Percentiles rank a stretch among this genome's conserved stretches.
Conservation (phyloP, 257 asterid genomes). For the Fraxinus americana region DNA sequence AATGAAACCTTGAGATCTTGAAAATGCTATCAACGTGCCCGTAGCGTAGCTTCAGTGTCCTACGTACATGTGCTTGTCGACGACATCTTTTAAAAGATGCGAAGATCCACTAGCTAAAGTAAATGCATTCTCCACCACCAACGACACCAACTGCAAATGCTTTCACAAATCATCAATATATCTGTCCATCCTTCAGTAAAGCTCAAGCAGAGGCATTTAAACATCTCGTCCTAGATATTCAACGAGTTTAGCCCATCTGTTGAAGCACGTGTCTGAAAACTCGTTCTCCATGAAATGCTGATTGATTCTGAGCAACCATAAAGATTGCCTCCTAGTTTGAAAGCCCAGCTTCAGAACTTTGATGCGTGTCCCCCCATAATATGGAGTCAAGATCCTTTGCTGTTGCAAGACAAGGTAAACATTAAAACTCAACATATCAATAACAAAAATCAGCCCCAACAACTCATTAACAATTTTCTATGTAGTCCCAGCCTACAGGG, state of each 20-base stretch:
- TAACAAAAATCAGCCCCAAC: too few relatives aligned
- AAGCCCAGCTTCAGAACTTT: too few relatives aligned
- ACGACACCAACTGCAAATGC: background rate
- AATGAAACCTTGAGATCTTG: conserved; percentile 13
- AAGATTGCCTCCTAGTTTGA: background rate
- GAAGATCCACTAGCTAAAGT: background rate
- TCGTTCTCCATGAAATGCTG: conserved; percentile 9
- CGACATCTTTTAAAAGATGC: background rate
- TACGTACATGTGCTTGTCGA: background rate
- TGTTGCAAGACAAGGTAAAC: conserved; percentile 12
- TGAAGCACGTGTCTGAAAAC: conserved; percentile 12
- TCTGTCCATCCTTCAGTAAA: background rate
- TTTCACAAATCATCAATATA: background rate
- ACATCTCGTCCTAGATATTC: background rate
- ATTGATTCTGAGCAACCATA: background rate
- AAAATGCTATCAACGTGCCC: background rate
- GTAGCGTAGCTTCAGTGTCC: background rate
- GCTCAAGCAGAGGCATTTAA: background rate
- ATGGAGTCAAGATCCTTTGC: conserved; percentile 1
- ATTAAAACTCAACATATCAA: background rate
- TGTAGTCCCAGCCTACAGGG: background rate
- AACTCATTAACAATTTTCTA: background rate
- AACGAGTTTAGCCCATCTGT: background rate
- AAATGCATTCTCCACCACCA: background rate
- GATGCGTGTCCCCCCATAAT: too few relatives aligned